Conservation (phyloP, 2,329 filamentous ascomycete genomes). For the Pleurostoma richardsiae region DNA sequence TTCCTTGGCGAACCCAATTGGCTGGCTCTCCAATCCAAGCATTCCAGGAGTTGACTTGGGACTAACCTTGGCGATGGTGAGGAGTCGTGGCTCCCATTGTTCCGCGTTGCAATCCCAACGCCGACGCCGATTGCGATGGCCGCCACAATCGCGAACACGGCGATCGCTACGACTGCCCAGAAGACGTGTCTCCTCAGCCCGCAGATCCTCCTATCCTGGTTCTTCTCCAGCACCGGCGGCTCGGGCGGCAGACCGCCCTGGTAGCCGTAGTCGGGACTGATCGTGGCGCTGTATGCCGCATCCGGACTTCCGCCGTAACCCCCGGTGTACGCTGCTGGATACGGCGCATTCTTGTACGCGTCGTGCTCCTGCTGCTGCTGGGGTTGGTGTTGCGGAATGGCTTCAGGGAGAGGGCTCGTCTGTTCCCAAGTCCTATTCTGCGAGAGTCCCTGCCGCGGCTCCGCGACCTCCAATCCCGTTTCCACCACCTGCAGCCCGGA, state of each 20-base stretch:
- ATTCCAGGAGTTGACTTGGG: too few relatives aligned
- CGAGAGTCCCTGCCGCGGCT: slow-evolving; percentile 1
- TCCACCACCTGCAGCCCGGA: slow-evolving; percentile 8
- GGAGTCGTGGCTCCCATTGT: neutral
- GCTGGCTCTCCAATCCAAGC: too few relatives aligned
- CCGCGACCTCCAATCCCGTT: slow-evolving; percentile 10
- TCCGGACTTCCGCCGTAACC: neutral
- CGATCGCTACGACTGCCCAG: slow-evolving; percentile 21
- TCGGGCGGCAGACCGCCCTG: slow-evolving; percentile 4
- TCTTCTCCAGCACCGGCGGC: neutral
- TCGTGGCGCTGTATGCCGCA: neutral
- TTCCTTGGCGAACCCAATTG: too few relatives aligned
- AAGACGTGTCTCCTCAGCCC: slow-evolving; percentile 20
- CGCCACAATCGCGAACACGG: slow-evolving; percentile 18
- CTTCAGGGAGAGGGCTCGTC: slow-evolving; percentile 3
- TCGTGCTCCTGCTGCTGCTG: slow-evolving; percentile 3
- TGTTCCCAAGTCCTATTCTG: slow-evolving; percentile 2
- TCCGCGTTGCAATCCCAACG: slow-evolving; percentile 18
- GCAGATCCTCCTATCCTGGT: slow-evolving; percentile 15
- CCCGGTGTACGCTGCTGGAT: neutral
- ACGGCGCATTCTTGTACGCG: neutral
- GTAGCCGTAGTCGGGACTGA: slow-evolving; percentile 2
- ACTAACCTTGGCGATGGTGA: neutral
- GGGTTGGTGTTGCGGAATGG: neutral
- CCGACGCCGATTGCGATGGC: slow-evolving; percentile 24